phyloP scores from a whole-genome alignment of 2,329 filamentous ascomycete species.

The Aaosphaeria arxii region DNA sequence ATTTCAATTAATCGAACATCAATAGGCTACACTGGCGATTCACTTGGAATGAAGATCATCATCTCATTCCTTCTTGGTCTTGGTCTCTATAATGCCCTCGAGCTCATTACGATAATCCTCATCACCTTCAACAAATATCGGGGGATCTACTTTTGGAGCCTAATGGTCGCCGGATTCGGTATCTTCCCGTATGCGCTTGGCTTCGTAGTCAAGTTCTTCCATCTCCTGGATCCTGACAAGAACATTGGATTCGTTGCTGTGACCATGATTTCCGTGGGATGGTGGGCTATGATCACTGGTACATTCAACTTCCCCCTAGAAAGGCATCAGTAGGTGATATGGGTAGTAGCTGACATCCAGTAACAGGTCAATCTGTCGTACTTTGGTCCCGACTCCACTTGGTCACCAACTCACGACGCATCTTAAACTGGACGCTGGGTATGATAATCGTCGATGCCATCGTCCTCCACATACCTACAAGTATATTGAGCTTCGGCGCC shows the following conservation, averaged over 20 bases:
- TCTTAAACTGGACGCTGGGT: slow-evolving; percentile 50
- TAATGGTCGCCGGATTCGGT: slow-evolving; percentile 43
- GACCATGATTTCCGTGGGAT: slow-evolving; percentile 49
- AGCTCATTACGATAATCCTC: slow-evolving; percentile 47
- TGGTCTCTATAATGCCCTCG: slow-evolving; percentile 41
- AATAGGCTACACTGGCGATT: slow-evolving; percentile 31
- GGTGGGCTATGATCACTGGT: slow-evolving; percentile 58
- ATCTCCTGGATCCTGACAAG: slow-evolving; percentile 22
- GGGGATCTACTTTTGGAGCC: slow-evolving; percentile 51
- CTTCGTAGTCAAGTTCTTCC: slow-evolving; percentile 46
- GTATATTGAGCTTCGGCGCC: slow-evolving; percentile 54
- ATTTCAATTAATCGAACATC: neutral
- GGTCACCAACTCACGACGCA: slow-evolving; percentile 49
- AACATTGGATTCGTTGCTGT: slow-evolving; percentile 38
- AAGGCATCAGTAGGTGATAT: neutral
- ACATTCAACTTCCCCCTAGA: slow-evolving; percentile 5
- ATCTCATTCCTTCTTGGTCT: slow-evolving; percentile 37
- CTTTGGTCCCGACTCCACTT: slow-evolving; percentile 63
- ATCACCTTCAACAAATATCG: slow-evolving; percentile 47
- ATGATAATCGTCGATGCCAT: slow-evolving; percentile 59
- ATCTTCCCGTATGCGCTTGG: slow-evolving; percentile 48
- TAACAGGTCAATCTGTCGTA: slow-evolving; percentile 55
- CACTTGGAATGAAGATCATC: slow-evolving; percentile 25
- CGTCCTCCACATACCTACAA: slow-evolving; percentile 53
- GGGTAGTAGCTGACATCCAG: neutral